Evolutionary conservation across 495 filamentous ascomycete genomes (phyloP).

Genomic region (Neurospora tetrasperma): DNA sequence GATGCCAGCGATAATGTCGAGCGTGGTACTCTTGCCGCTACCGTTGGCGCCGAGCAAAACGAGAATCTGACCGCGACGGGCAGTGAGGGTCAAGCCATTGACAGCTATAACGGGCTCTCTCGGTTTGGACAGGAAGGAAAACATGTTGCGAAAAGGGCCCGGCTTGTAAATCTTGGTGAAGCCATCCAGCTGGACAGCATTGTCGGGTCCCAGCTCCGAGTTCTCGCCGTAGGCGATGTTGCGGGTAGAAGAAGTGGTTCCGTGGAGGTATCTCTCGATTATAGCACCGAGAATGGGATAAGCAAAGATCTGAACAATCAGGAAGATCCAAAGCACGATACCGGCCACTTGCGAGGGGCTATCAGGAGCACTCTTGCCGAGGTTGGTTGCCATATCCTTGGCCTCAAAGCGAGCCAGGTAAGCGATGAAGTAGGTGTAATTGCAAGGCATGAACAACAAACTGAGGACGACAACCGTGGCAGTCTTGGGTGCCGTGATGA

Average conservation of each 20-base stretch:
- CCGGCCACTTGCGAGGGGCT: constrained; percentile 54
- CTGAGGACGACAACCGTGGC: constrained; percentile 51
- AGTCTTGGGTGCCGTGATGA: constrained; percentile 44
- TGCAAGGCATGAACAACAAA: constrained; percentile 67
- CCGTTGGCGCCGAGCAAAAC: constrained; percentile 80
- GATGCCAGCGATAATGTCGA: constrained; percentile 75
- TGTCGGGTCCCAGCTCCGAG: constrained; percentile 25
- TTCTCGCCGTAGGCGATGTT: constrained; percentile 35
- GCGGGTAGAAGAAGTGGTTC: constrained; percentile 54
- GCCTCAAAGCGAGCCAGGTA: constrained; percentile 58
- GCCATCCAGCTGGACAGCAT: constrained; percentile 51
- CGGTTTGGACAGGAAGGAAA: constrained; percentile 42
- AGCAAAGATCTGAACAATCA: constrained; percentile 60
- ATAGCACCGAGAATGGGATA: constrained; percentile 62
- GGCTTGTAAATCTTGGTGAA: constrained; percentile 71
- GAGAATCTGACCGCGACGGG: constrained; percentile 65
- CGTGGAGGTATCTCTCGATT: constrained; percentile 65
- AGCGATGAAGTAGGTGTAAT: constrained; percentile 62
- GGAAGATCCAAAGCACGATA: constrained; percentile 57
- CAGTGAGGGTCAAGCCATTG: constrained; percentile 51
- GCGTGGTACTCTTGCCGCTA: constrained; percentile 75
- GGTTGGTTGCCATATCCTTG: constrained; percentile 41
- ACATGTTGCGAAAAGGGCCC: constrained; percentile 45
- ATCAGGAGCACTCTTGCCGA: constrained; percentile 45
- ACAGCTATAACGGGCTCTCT: constrained; percentile 63